These are phyloP conservation scores for Paramyrothecium roridum DNA, from an alignment of 2,329 filamentous ascomycete genomes.

Conservation along the genomic window DNA sequence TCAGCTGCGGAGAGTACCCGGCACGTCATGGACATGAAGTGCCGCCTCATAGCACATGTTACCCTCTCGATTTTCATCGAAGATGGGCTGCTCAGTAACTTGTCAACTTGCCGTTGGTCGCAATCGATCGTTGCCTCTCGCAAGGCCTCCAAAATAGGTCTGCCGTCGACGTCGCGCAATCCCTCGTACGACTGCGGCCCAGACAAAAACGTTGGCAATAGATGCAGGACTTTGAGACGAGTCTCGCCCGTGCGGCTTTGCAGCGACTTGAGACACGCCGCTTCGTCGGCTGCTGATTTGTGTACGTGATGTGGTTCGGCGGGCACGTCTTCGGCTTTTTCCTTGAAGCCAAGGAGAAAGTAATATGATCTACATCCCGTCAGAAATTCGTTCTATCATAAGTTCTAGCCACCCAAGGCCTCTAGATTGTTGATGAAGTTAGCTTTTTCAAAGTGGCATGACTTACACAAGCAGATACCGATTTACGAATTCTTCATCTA, in stretches of 20 bases:
- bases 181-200: not conserved
- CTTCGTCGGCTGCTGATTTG: not conserved
- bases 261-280: not conserved
- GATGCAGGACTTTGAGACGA: not conserved
- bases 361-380: not conserved
- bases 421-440: not conserved
- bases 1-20: not conserved
- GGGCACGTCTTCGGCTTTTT: not conserved
- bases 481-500: constrained; percentile 16
- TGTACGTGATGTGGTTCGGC: not conserved
- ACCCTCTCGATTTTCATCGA: not conserved
- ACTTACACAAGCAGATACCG: constrained; percentile 16
- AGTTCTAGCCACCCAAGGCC: not conserved
- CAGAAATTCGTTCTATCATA: not conserved
- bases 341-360: not conserved
- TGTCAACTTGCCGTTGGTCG: not conserved
- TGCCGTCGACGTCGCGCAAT: not conserved
- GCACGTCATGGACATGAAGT: not conserved
- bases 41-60: not conserved
- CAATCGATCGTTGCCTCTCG: not conserved
- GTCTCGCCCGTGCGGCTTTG: not conserved
- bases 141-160: not conserved
- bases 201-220: not conserved
- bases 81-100: not conserved
- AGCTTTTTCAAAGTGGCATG: not conserved